phyloP scores from a whole-genome alignment of 1,284 basidiomycete species.

The Rhizoctonia solani region DNA sequence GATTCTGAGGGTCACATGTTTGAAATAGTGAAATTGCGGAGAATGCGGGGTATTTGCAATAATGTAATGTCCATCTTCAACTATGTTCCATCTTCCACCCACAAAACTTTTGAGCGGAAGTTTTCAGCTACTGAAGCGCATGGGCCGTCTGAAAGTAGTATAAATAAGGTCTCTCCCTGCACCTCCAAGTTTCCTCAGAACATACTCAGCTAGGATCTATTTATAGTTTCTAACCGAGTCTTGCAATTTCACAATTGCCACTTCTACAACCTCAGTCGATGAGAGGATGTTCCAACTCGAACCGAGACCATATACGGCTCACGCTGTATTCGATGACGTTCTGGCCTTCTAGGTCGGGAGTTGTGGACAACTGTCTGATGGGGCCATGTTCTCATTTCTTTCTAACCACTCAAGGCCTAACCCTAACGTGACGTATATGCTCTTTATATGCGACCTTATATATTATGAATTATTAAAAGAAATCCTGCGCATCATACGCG shows the following conservation, averaged over 20 bases:
- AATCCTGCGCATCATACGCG: too few relatives aligned
- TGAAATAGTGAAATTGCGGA: too few relatives aligned
- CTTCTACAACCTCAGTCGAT: constrained; percentile 36
- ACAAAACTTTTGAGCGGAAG: too few relatives aligned
- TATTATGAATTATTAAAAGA: too few relatives aligned
- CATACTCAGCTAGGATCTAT: constrained; percentile 89
- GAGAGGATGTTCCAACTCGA: constrained; percentile 34
- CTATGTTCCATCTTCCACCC: too few relatives aligned
- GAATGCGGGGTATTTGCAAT: too few relatives aligned
- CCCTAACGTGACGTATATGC: too few relatives aligned
- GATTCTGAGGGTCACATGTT: too few relatives aligned
- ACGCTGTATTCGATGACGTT: constrained; percentile 35
- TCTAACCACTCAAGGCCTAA: constrained; percentile 3
- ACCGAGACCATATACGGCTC: constrained; percentile 32
- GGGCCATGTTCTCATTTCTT: constrained; percentile 19
- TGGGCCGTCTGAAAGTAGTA: constrained; percentile 48
- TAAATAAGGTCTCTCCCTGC: constrained; percentile 46
- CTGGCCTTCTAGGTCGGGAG: constrained; percentile 25
- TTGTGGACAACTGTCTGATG: constrained; percentile 35
- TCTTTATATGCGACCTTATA: too few relatives aligned
- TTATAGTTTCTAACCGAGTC: constrained; percentile 43
- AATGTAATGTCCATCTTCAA: too few relatives aligned
- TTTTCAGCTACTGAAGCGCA: too few relatives aligned
- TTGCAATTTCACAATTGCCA: constrained; percentile 36
- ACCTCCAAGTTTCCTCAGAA: constrained; percentile 57